Percentiles rank a stretch among this genome's conserved stretches.
phyloP scores from a whole-genome alignment of 441 rosid genomes.

The Adansonia rubrostipa region DNA sequence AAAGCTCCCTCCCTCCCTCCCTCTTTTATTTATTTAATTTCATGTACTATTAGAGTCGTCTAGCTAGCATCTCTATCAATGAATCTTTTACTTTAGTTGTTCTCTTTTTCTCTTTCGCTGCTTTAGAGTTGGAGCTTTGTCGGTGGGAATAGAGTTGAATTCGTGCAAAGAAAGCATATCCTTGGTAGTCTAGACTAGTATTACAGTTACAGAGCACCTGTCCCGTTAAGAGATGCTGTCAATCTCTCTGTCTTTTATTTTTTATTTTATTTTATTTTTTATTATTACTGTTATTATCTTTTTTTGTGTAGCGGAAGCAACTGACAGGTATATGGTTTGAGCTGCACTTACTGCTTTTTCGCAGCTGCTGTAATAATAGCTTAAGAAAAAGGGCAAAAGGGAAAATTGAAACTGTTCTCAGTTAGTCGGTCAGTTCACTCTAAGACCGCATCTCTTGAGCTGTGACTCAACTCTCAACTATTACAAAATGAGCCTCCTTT shows the following conservation, averaged over 20 bases:
- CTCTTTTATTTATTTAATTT: background rate
- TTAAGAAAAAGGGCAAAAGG: background rate
- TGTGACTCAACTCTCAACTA: background rate
- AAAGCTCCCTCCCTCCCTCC: background rate
- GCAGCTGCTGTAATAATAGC: background rate
- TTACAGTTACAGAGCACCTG: background rate
- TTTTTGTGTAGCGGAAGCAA: conserved; percentile 4
- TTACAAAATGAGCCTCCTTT: too few species aligned
- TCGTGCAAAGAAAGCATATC: background rate
- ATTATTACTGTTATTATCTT: too few species aligned
- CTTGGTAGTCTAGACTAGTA: background rate
- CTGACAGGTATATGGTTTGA: background rate
- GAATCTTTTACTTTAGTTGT: conserved; percentile 13
- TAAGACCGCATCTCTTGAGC: background rate
- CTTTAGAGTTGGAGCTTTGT: conserved; percentile 27
- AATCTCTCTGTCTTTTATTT: background rate
- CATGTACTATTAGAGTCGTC: background rate
- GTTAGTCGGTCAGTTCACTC: background rate
- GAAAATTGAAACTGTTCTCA: background rate
- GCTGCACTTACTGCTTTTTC: conserved; percentile 10
- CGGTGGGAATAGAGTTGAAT: conserved; percentile 1
- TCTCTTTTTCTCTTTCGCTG: conserved; percentile 22
- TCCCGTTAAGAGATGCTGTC: background rate
- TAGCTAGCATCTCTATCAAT: background rate
- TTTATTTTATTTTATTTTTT: background rate